A percentile compares a stretch with the other conserved stretches of the same genome.
Conservation (phyloP, 2,329 filamentous ascomycete species). For the Amauroascus niger region DNA sequence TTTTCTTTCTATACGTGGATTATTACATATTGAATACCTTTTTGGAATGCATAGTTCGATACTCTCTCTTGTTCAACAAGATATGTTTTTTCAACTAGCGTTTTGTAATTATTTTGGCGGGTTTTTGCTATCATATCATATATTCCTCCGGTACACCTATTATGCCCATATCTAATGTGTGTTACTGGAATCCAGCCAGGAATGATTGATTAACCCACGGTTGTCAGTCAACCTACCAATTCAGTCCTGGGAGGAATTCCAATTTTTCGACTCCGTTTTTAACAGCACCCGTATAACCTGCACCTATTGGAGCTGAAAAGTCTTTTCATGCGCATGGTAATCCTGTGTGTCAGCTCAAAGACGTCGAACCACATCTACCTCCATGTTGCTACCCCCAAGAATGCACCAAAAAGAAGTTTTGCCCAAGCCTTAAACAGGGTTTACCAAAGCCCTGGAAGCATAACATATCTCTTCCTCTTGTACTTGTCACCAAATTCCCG, state of each 20-base stretch:
- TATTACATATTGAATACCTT: background rate
- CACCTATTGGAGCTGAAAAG: background rate
- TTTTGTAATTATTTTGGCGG: too few species aligned
- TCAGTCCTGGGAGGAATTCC: too few species aligned
- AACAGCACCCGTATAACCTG: too few species aligned
- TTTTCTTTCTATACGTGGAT: background rate
- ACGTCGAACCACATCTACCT: background rate
- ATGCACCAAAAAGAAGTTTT: too few species aligned
- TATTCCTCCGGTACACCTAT: too few species aligned
- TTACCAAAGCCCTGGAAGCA: constrained; percentile 69
- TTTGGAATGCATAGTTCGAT: background rate
- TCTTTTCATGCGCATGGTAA: background rate
- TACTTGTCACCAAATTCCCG: constrained; percentile 88
- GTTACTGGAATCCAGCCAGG: too few species aligned
- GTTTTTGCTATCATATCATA: too few species aligned
- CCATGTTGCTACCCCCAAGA: background rate
- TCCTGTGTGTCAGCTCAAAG: background rate
- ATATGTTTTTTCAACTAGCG: background rate
- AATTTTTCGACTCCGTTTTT: too few species aligned
- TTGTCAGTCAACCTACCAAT: too few species aligned
- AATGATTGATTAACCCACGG: too few species aligned
- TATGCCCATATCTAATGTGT: too few species aligned
- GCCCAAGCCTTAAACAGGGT: background rate
- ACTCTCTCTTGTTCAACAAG: background rate
- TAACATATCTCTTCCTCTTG: constrained; percentile 81